Percentiles rank a stretch among this genome's conserved stretches.
These are phyloP conservation scores for Raffaelea albimanens DNA, from an alignment of 2,329 filamentous ascomycete genomes.

Conservation along the genomic window DNA sequence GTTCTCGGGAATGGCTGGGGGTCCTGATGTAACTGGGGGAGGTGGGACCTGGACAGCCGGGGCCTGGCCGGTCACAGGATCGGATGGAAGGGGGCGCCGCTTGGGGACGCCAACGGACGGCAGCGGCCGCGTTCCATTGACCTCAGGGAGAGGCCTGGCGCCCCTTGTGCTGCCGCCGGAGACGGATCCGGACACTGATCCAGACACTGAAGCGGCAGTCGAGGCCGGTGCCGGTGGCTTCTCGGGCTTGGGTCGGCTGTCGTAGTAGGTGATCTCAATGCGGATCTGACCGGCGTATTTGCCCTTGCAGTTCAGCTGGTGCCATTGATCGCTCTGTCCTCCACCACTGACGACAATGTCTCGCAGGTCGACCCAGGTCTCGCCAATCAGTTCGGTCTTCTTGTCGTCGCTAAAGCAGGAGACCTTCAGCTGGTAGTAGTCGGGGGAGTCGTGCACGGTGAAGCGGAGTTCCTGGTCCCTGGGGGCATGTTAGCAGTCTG, in stretches of 20 bases:
- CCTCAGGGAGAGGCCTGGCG: slow-evolving; percentile 19
- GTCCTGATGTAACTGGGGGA: not conserved
- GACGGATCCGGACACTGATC: slow-evolving; percentile 9
- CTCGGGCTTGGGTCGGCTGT: slow-evolving; percentile 72
- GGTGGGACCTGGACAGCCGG: slow-evolving; percentile 31
- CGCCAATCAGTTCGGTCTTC: slow-evolving; percentile 91
- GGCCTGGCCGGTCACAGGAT: slow-evolving; percentile 55
- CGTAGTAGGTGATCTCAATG: slow-evolving; percentile 94
- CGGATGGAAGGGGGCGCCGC: slow-evolving; percentile 72
- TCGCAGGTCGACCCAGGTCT: slow-evolving; percentile 79
- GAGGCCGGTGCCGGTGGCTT: slow-evolving; percentile 49
- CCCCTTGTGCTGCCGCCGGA: slow-evolving; percentile 4
- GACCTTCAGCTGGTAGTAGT: slow-evolving; percentile 92
- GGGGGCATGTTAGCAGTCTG: too few species aligned
- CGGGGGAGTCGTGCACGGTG: slow-evolving; percentile 87
- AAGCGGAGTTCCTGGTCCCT: slow-evolving; percentile 99
- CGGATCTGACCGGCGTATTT: slow-evolving; percentile 95
- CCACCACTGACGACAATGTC: slow-evolving; percentile 76
- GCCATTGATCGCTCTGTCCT: slow-evolving; percentile 92
- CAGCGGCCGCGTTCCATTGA: not conserved
- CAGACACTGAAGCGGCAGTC: slow-evolving; percentile 22
- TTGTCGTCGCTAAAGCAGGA: slow-evolving; percentile 98
- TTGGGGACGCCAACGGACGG: slow-evolving; percentile 42
- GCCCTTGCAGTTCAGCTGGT: slow-evolving; percentile 74
- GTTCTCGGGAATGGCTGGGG: not conserved